Evolutionary conservation across 2,329 filamentous ascomycete species (phyloP).

Genomic region (Aspergillus sp.): DNA sequence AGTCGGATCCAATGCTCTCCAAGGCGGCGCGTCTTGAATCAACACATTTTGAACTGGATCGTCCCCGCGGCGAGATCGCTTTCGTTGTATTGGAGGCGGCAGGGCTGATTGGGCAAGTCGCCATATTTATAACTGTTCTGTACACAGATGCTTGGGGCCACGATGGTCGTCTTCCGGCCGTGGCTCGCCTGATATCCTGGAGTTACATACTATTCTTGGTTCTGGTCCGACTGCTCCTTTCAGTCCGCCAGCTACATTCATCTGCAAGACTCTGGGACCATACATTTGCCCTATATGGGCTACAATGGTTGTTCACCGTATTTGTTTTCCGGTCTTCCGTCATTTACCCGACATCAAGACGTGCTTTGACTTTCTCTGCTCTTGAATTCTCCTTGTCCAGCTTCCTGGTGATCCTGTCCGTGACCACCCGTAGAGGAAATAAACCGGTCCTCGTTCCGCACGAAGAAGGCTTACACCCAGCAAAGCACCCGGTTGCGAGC

Average conservation of each 20-base stretch:
- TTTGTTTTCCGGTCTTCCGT: constrained; percentile 83
- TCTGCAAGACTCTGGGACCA: constrained; percentile 88
- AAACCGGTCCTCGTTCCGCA: constrained; percentile 85
- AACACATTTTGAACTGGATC: constrained; percentile 67
- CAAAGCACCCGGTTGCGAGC: constrained; percentile 83
- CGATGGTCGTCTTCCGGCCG: constrained; percentile 63
- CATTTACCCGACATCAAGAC: constrained; percentile 71
- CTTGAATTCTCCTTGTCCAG: constrained; percentile 75
- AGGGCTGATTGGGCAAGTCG: constrained; percentile 72
- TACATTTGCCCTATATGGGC: constrained; percentile 79
- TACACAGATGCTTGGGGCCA: constrained; percentile 63
- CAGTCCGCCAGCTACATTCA: constrained; percentile 64
- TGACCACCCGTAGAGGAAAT: constrained; percentile 89
- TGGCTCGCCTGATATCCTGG: constrained; percentile 76
- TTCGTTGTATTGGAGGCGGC: constrained; percentile 75
- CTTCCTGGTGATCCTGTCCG: constrained; percentile 73
- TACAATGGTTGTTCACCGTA: constrained; percentile 78
- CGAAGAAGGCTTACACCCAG: constrained; percentile 85
- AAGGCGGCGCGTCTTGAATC: constrained; percentile 56
- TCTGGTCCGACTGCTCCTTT: constrained; percentile 69
- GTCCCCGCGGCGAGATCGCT: constrained; percentile 72
- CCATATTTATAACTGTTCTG: constrained; percentile 69
- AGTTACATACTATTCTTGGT: constrained; percentile 77
- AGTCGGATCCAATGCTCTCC: constrained; percentile 60
- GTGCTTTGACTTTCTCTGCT: constrained; percentile 68